phyloP scores from a whole-genome alignment of 2,329 filamentous ascomycete species.

The Coleophoma cylindrospora region DNA sequence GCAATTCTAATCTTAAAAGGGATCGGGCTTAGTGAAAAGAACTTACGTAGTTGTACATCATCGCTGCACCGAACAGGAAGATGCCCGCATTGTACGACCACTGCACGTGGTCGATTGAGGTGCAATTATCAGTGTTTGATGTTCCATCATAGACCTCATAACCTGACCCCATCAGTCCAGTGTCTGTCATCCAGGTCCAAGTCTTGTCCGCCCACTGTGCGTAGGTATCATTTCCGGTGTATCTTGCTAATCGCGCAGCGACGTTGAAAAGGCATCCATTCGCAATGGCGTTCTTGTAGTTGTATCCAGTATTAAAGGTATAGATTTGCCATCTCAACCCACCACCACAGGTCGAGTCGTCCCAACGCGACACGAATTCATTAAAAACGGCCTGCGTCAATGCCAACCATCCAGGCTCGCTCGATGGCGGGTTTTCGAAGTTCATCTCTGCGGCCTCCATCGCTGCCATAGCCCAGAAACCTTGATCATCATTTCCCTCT shows the following conservation, averaged over 20 bases:
- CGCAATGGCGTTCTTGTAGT: slow-evolving; percentile 65
- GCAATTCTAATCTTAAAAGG: neutral
- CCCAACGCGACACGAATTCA: slow-evolving; percentile 61
- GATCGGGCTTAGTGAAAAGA: neutral
- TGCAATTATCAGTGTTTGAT: slow-evolving; percentile 53
- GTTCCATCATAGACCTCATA: slow-evolving; percentile 63
- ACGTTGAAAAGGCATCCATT: slow-evolving; percentile 62
- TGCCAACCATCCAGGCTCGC: slow-evolving; percentile 55
- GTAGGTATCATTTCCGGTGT: slow-evolving; percentile 63
- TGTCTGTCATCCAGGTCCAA: slow-evolving; percentile 54
- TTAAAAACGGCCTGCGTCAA: slow-evolving; percentile 68
- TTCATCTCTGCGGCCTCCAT: slow-evolving; percentile 63
- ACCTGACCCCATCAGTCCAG: slow-evolving; percentile 53
- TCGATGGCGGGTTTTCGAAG: slow-evolving; percentile 51
- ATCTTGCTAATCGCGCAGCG: slow-evolving; percentile 64
- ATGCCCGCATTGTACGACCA: slow-evolving; percentile 65
- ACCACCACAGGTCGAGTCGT: slow-evolving; percentile 58
- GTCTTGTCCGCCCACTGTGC: slow-evolving; percentile 54
- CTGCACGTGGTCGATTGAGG: slow-evolving; percentile 53
- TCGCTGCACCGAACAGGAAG: slow-evolving; percentile 57
- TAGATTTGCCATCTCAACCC: slow-evolving; percentile 78
- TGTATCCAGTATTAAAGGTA: slow-evolving; percentile 67
- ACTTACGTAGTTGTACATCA: slow-evolving; percentile 62
- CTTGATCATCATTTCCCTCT: slow-evolving; percentile 67
- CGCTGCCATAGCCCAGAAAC: slow-evolving; percentile 64